These are phyloP conservation scores for Candida freyschussii DNA, from an alignment of 1,139 yeast species.

Conservation along the genomic window DNA sequence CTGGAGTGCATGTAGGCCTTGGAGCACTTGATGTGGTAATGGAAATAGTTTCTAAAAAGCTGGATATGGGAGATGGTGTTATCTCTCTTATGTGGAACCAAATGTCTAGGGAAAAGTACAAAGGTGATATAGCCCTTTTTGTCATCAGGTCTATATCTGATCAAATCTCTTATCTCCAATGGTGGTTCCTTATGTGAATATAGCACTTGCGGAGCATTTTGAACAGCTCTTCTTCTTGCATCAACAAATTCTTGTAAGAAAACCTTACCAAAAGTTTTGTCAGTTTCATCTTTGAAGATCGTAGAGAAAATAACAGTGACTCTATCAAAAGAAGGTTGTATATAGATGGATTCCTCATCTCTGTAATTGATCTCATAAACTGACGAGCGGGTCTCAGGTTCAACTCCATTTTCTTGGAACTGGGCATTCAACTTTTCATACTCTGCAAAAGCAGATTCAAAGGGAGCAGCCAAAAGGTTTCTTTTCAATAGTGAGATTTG, in stretches of 20 bases:
- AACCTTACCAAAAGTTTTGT: constrained; percentile 89
- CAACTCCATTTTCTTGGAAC: constrained; percentile 42
- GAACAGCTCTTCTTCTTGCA: constrained; percentile 93
- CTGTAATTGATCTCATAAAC: constrained; percentile 81
- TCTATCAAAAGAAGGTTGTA: constrained; percentile 91
- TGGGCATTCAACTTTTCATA: constrained; percentile 64
- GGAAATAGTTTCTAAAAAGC: constrained; percentile 92
- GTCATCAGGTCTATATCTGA: constrained; percentile 38
- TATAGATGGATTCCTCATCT: constrained; percentile 87
- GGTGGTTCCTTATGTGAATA: constrained; percentile 92
- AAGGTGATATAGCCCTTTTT: constrained; percentile 72
- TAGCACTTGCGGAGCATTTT: constrained; percentile 97
- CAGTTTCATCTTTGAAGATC: constrained; percentile 93
- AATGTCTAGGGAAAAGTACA: constrained; percentile 59
- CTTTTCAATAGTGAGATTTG: constrained; percentile 75
- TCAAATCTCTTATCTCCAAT: constrained; percentile 59
- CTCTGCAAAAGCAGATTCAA: constrained; percentile 76
- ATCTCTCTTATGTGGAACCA: constrained; percentile 68
- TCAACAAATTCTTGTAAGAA: constrained; percentile 96
- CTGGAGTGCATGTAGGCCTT: constrained; percentile 98
- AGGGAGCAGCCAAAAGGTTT: constrained; percentile 88
- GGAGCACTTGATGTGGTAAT: constrained; percentile 95
- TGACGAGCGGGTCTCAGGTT: constrained; percentile 46
- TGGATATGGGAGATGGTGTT: constrained; percentile 86
- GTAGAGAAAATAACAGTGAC: constrained; percentile 96